Evolutionary conservation across 495 filamentous ascomycete genomes (phyloP), one percentile per base, ranked within the genome.

Genomic region (Aspergillus homomorphus): DNA sequence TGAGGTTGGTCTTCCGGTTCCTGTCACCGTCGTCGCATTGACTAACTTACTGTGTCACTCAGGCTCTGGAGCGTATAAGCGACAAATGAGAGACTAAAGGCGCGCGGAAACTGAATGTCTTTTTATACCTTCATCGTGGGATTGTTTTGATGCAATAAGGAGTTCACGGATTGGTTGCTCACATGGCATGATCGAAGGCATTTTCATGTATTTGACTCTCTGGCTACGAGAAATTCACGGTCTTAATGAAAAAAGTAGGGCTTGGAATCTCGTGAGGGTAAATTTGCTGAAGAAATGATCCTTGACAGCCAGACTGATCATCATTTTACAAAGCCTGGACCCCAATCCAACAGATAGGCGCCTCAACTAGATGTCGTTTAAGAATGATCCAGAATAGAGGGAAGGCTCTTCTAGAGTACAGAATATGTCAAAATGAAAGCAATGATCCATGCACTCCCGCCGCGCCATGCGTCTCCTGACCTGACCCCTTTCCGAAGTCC

Each of bases 41-140:
- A 14, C 33, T 38, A 12, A 38, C 5, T 38, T 9, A 38, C 2
- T 12, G 33, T 23, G 51, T n/a, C 43, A 23, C 49, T 26, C 57
- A 83, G 80, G 84, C 84, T 46, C 69, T 86, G 45, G 84, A 86
- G 57, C 81, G 83, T 59, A 86, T 86, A 68, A 78, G 69, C 69
- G 78, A 80, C 45, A 77, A 74, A 73, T 78, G 69, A 69, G 42
- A 62, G 42, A 57, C 24, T 41, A 59, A 3, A 52, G 50, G 24
- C 43, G 45, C 57, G 57, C 51, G 49, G 62, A 60, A 58, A 48
- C 53, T 48, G 64, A 69, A 53, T 63, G 65, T 56, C 57, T 54
- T 57, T 60, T 65, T 56, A 59, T 56, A 63, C 58, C 56, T 63
- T 67, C 51, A 57, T 55, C 43, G 56, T 62, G 53, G 57, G 61